A percentile compares a stretch with the other conserved stretches of the same genome.
Conservation (phyloP, 805 yeast species). For the Kluyveromyces lactis region DNA sequence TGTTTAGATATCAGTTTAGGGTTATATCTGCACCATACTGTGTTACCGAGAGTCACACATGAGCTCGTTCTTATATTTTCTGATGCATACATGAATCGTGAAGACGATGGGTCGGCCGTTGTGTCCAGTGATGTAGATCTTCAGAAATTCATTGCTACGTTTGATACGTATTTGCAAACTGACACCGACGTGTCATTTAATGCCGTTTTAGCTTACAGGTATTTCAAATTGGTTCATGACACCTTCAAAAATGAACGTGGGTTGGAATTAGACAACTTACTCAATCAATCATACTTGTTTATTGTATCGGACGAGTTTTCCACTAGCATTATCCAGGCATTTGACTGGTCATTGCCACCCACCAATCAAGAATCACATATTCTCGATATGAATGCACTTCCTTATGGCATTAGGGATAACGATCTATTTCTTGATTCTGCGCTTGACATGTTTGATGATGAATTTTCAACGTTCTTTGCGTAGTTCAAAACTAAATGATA, state of each 20-base stretch:
- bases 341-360: background rate
- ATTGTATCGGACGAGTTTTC: background rate
- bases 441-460: background rate
- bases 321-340: background rate
- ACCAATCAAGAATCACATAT: too few relatives aligned
- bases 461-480: background rate
- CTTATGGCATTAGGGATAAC: background rate
- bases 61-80: background rate
- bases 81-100: background rate
- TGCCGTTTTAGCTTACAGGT: background rate
- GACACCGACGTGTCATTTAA: background rate
- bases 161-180: background rate
- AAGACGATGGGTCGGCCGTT: background rate
- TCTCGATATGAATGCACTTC: too few relatives aligned
- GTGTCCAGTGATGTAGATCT: background rate
- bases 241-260: background rate
- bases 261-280: background rate
- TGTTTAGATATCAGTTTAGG: background rate
- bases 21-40: background rate
- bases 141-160: background rate
- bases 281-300: background rate
- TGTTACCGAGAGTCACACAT: background rate
- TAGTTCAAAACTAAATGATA: too few relatives aligned
- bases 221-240: background rate
- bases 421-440: background rate